These are phyloP conservation scores for Aspergillus aculeatus DNA, from an alignment of 2,329 filamentous ascomycete species.

Conservation along the genomic window DNA sequence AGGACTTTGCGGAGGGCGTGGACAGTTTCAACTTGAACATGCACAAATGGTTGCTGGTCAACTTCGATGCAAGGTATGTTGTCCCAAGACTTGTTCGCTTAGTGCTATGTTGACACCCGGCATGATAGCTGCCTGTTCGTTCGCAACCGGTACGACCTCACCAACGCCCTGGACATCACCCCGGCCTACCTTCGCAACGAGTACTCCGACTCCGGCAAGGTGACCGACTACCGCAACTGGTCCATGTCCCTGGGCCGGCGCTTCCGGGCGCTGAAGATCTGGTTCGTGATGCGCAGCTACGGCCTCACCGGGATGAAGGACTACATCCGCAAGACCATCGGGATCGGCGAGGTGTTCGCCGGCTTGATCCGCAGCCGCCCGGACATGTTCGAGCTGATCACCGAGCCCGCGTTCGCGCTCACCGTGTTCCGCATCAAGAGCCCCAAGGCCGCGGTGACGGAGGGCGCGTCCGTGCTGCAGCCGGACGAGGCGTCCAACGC, in stretches of 20 bases:
- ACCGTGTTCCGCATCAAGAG: constrained; percentile 70
- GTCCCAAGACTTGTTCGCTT: background rate
- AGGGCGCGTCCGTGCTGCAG: constrained; percentile 18
- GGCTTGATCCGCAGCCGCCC: constrained; percentile 55
- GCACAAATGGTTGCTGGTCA: constrained; percentile 96
- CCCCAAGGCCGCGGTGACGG: constrained; percentile 18
- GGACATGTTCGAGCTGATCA: constrained; percentile 75
- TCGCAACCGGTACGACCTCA: constrained; percentile 71
- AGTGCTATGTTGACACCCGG: background rate
- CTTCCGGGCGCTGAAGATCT: constrained; percentile 87
- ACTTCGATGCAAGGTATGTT: constrained; percentile 69
- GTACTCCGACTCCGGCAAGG: constrained; percentile 75
- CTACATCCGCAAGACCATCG: constrained; percentile 69
- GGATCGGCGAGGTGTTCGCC: constrained; percentile 69
- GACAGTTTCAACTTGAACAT: constrained; percentile 94
- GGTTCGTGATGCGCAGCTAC: constrained; percentile 87
- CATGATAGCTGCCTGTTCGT: constrained; percentile 71
- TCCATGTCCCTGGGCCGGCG: constrained; percentile 88
- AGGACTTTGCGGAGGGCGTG: constrained; percentile 60
- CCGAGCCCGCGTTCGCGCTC: constrained; percentile 73
- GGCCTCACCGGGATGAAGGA: constrained; percentile 72
- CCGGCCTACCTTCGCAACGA: constrained; percentile 80
- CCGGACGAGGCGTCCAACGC: constrained; percentile 60
- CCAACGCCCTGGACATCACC: constrained; percentile 72
- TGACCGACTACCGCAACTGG: constrained; percentile 96